phyloP scores from a whole-genome alignment of 257 asterid genomes.

The Solanum sitiens region DNA sequence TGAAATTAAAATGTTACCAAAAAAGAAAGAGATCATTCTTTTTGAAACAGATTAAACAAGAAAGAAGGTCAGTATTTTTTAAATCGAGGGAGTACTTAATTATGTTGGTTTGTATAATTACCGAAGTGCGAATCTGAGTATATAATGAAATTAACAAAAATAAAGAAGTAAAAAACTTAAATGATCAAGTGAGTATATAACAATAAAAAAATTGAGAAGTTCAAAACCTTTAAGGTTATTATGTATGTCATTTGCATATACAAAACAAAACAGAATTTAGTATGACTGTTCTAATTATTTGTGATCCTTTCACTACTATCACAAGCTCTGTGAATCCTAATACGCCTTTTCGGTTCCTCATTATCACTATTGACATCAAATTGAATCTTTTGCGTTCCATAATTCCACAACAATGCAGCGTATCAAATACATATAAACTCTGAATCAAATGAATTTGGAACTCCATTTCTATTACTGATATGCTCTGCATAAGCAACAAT shows the following conservation, averaged over 20 bases:
- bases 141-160: no score
- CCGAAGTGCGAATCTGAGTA: not conserved
- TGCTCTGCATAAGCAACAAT: not conserved
- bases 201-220: not conserved
- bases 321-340: not conserved
- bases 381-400: not conserved
- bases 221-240: not conserved
- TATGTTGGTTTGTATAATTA: no score
- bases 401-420: not conserved
- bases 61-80: no score
- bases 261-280: not conserved
- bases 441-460: not conserved
- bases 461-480: no score
- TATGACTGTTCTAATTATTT: no score
- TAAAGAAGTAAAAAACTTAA: not conserved
- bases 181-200: not conserved
- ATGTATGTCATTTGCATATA: not conserved
- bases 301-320: not conserved
- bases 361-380: no score
- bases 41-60: no score
- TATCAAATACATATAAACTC: not conserved
- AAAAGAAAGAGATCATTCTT: no score
- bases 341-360: not conserved
- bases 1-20: no score
- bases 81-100: no score